Base-by-base conservation (phyloP, 768 basidiomycete species). In the Termitomyces sp. region DNA sequence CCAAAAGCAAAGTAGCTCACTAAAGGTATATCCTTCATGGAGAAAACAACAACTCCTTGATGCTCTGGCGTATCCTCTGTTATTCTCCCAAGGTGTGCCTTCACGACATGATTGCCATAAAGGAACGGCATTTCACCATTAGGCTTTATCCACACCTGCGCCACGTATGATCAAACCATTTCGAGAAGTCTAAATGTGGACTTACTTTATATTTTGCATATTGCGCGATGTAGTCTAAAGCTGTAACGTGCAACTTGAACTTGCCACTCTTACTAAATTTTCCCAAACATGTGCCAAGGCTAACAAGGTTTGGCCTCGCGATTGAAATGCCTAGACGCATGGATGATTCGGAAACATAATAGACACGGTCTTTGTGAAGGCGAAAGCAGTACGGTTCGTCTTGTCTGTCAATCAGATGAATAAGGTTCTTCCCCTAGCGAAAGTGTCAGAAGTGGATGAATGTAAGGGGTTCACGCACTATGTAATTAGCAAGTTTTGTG, bases 51-150 rank as follows among this genome's bases (percentile, higher is more conserved):
- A 1, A 98, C 97, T 47, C 97, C 97, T 69, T 98, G 97, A 69
- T 99, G 96, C 68, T 99, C 97, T 11, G 96, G 95, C 3, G 95
- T 96, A 67, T 99, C 97, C 70, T 99, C 97, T 49, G 97, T 98
- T 70, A 98, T 98, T 59, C 96, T 83, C 18, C 97, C 97, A n/a
- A 99, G 78, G 73, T 99, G 97, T 9, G 97, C 97, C 74, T 98
- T 99, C 62, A 98, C 84, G 58, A 98, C 88, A 74, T 99, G 95
- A 69, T 99, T 99, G 56, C 97, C 97, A 67, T 99, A 99, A 38
- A 99, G 76, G 80, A 96, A 99, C 1, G 97, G 97, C 88, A 99
- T 96, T 74, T 99, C 97, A 67, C 97, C 97, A 63, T 98, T 96
- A 26, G 95, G 88, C 72, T 99, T 99, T 70, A 99, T 94, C 97